These are phyloP conservation scores for Lachancea dasiensis DNA, from an alignment of 805 yeast genomes.

Conservation along the genomic window DNA sequence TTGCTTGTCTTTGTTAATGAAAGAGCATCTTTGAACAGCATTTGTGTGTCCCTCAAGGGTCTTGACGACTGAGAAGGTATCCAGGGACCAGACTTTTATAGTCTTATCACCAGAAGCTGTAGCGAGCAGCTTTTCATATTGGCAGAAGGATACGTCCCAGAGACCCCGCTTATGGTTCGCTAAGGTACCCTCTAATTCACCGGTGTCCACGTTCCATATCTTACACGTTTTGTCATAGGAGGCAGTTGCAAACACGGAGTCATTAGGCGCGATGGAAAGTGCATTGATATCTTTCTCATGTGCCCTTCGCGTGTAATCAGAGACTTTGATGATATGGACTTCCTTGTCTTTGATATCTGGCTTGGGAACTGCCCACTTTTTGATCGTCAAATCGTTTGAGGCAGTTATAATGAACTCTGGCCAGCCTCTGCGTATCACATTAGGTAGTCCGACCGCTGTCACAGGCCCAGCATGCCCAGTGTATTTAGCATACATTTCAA, in stretches of 20 bases:
- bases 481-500: conserved; percentile 51
- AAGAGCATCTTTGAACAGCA: conserved; percentile 77
- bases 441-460: conserved; percentile 73
- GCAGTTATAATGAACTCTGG: conserved; percentile 81
- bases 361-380: conserved; percentile 73
- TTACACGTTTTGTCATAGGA: conserved; percentile 91
- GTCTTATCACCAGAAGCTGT: conserved; percentile 95
- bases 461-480: conserved; percentile 86
- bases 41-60: conserved; percentile 95
- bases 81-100: conserved; percentile 80
- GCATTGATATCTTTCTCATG: conserved; percentile 95
- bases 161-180: conserved; percentile 92
- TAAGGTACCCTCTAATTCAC: conserved; percentile 79
- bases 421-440: conserved; percentile 35
- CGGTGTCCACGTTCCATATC: conserved; percentile 79
- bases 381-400: conserved; percentile 76
- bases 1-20: conserved; percentile 61
- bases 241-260: conserved; percentile 83
- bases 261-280: conserved; percentile 85
- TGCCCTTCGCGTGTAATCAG: conserved; percentile 89
- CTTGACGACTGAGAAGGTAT: conserved; percentile 64
- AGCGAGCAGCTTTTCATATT: conserved; percentile 65
- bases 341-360: conserved; percentile 21
- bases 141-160: conserved; percentile 85
- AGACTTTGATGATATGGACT: conserved; percentile 42